Evolutionary conservation across 1,139 yeast genomes (phyloP).

Genomic region (Taiozyma onychis): DNA sequence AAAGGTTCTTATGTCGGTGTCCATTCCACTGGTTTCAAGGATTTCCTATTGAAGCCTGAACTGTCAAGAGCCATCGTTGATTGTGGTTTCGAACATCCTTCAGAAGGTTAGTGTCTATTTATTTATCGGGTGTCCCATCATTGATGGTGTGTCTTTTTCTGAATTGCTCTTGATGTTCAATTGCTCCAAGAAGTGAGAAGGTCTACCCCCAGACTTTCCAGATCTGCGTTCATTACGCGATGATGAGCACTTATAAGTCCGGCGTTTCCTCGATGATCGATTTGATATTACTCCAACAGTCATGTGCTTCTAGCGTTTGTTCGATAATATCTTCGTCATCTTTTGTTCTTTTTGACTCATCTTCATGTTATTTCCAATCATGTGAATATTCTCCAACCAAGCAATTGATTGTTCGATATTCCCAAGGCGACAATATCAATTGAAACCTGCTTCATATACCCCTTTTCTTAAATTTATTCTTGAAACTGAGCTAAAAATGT

Average conservation of each 20-base stretch:
- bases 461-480: neutral
- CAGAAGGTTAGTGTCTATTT: slow-evolving; percentile 74
- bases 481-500: no score
- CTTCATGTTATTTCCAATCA: neutral
- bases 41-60: slow-evolving; percentile 93
- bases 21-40: slow-evolving; percentile 98
- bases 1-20: slow-evolving; percentile 98
- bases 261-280: neutral
- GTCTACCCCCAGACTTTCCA: no score
- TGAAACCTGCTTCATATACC: neutral
- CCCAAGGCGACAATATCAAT: neutral
- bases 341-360: neutral
- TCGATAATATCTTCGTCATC: neutral
- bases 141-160: neutral
- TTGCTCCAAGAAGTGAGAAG: neutral
- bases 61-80: slow-evolving; percentile 95
- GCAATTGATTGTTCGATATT: neutral
- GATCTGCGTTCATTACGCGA: neutral
- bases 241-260: neutral
- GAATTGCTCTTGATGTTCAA: neutral
- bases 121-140: neutral
- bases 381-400: neutral
- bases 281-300: neutral
- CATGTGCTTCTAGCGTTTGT: neutral
- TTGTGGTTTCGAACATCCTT: slow-evolving; percentile 99